Percentiles rank a stretch among this genome's conserved stretches.
phyloP scores from a whole-genome alignment of 164 flowering plant species.

The Pachysandra terminalis region DNA sequence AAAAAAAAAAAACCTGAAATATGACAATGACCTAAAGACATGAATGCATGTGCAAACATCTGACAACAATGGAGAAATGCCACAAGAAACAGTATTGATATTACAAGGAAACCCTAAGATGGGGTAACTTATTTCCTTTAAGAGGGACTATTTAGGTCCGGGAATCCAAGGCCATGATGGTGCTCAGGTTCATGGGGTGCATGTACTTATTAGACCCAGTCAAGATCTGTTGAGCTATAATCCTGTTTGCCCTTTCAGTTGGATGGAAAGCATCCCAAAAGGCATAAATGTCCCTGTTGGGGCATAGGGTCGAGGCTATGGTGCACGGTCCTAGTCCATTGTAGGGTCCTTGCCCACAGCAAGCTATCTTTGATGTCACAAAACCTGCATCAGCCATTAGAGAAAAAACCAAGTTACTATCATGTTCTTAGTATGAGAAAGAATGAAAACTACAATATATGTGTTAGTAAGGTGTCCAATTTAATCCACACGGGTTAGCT shows the following conservation, averaged over 20 bases:
- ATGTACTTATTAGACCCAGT: conserved; percentile 45
- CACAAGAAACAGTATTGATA: background rate
- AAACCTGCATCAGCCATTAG: conserved; percentile 47
- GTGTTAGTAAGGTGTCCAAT: too few species aligned
- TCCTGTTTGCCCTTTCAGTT: conserved; percentile 54
- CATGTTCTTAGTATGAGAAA: too few species aligned
- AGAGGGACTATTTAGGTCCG: conserved; percentile 19
- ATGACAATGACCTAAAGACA: too few species aligned
- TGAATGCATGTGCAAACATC: too few species aligned
- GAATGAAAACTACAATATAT: too few species aligned
- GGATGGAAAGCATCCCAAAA: conserved; percentile 87
- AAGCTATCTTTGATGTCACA: conserved; percentile 58
- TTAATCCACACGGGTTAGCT: too few species aligned
- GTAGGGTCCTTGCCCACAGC: conserved; percentile 86
- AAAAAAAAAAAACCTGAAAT: too few species aligned
- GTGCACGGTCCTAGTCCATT: conserved; percentile 77
- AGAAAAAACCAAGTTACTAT: background rate
- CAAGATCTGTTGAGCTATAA: conserved; percentile 48
- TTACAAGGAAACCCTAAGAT: background rate
- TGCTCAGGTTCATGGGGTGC: conserved; percentile 79
- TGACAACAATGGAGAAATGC: too few species aligned
- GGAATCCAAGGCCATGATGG: conserved; percentile 62
- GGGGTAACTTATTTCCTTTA: background rate
- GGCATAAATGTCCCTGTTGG: conserved; percentile 48
- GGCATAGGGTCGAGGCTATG: conserved; percentile 49